These are phyloP conservation scores for Castanea crenata DNA, from an alignment of 306 rosid species.

Conservation along the genomic window DNA sequence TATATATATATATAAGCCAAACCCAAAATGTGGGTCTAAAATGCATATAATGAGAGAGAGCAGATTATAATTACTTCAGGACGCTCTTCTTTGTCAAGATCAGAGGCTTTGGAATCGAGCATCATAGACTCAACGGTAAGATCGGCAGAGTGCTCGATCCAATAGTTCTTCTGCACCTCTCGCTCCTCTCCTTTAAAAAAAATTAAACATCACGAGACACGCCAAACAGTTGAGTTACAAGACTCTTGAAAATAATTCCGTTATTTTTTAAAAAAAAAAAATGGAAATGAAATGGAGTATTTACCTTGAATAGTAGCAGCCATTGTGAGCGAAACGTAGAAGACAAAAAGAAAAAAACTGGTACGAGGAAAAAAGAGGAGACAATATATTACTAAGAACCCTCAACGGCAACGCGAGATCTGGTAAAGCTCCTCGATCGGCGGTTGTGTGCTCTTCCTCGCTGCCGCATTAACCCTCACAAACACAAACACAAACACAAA, in stretches of 20 bases:
- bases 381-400: conserved; percentile 34
- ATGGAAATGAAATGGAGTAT: not conserved
- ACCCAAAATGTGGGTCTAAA: not conserved
- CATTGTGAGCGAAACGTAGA: not conserved
- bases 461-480: conserved; percentile 57
- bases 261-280: not conserved
- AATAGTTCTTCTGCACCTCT: conserved; percentile 64
- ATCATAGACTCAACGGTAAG: conserved; percentile 86
- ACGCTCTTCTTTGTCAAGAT: conserved; percentile 93
- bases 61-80: conserved; percentile 57
- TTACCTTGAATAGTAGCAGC: too few species aligned
- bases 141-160: conserved; percentile 69
- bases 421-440: conserved; percentile 86
- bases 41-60: not conserved
- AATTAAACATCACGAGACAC: not conserved
- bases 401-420: conserved; percentile 77
- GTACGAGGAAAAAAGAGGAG: not conserved
- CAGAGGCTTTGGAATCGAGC: conserved; percentile 92
- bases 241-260: too few species aligned
- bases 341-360: not conserved
- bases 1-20: not conserved
- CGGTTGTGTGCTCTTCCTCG: conserved; percentile 61
- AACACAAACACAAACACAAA: too few species aligned
- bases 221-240: too few species aligned
- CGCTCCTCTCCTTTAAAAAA: conserved; percentile 52